Base-by-base conservation (phyloP, 2,329 filamentous ascomycete genomes). In the Colletotrichum chlorophyti region DNA sequence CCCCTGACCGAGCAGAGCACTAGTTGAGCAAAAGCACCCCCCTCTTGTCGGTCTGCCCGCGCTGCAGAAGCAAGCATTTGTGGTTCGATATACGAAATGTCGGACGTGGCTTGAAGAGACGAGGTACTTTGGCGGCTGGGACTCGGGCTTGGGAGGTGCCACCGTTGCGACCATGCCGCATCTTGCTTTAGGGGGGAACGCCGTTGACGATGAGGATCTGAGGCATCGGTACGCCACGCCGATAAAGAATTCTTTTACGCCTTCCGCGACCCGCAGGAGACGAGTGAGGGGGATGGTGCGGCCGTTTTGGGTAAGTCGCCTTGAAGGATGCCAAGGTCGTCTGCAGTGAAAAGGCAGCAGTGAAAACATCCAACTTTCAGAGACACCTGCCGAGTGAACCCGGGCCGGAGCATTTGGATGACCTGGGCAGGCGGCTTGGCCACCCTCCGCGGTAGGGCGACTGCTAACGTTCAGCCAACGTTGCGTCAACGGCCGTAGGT, bases 131-230 rank as follows among this genome's bases (percentile, higher is more conserved):
- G 27, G 15, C 15, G n/a, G 15, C 46, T 55, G 17, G n/a, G 51
- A 37, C 17, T 43, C 26, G 37, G 32, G 23, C 27, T 32, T 55
- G 29, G 15, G 37, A 55, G 42, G 50, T 43, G 55, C 51, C 37
- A 45, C 50, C 55, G 55, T 59, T 59, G 42, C 37, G 50, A 49
- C 42, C 26, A 53, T 32, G 35, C n/a, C 34, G 35, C 27, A 27
- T 52, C 21, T 14, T 53, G 21, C 40, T 17, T 47, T 47, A 42
- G 29, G 23, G 34, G 19, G 32, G 7, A 24, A 38, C 41, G 55
- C 42, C 50, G 55, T 59, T 55, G 50, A 38, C 35, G 50, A 59
- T 49, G 37, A 49, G 43, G 55, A 40, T 45, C 37, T 54, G 50
- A 48, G 27, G 35, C 37, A 37, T 43, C 42, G 17, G 24, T 24